Evolutionary conservation across 495 filamentous ascomycete genomes (phyloP).

Genomic region (Venustampulla echinocandica): DNA sequence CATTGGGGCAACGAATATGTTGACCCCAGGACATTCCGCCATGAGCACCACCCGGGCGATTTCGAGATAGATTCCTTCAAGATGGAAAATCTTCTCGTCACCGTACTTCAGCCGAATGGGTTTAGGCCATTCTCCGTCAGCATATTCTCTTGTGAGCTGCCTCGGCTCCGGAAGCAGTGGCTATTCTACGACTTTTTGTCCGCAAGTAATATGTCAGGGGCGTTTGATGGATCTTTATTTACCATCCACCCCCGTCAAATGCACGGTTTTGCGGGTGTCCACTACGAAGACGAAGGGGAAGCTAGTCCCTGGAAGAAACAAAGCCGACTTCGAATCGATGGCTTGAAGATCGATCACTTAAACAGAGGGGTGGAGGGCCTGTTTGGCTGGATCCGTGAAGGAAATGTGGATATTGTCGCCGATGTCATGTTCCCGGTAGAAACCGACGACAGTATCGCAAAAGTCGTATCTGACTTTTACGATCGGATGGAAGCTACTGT

Average conservation of each 20-base stretch:
- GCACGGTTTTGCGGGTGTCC: conserved; percentile 56
- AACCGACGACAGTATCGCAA: conserved; percentile 74
- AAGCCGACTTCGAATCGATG: conserved; percentile 81
- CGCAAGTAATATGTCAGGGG: conserved; percentile 91
- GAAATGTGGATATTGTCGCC: conserved; percentile 91
- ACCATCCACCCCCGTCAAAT: conserved; percentile 92
- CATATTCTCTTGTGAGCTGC: conserved; percentile 90
- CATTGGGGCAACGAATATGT: conserved; percentile 58
- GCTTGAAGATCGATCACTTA: conserved; percentile 88
- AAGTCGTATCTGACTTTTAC: conserved; percentile 90
- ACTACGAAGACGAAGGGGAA: conserved; percentile 33
- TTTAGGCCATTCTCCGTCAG: conserved; percentile 93
- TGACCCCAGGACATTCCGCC: conserved; percentile 79
- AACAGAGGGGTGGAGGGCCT: conserved; percentile 90
- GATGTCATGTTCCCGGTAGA: conserved; percentile 90
- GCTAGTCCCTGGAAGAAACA: conserved; percentile 80
- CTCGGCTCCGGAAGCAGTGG: conserved; percentile 89
- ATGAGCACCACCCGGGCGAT: conserved; percentile 83
- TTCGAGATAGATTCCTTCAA: conserved; percentile 96
- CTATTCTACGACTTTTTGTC: conserved; percentile 96
- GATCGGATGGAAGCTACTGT: conserved; percentile 90
- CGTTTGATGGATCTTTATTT: conserved; percentile 91
- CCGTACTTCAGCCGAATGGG: conserved; percentile 78
- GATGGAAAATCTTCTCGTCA: conserved; percentile 86
- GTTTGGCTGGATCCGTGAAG: conserved; percentile 95